Evolutionary conservation across 2,329 filamentous ascomycete species (phyloP), one percentile per base, ranked within the genome.

Genomic region (Pseudogymnoascus sp.): DNA sequence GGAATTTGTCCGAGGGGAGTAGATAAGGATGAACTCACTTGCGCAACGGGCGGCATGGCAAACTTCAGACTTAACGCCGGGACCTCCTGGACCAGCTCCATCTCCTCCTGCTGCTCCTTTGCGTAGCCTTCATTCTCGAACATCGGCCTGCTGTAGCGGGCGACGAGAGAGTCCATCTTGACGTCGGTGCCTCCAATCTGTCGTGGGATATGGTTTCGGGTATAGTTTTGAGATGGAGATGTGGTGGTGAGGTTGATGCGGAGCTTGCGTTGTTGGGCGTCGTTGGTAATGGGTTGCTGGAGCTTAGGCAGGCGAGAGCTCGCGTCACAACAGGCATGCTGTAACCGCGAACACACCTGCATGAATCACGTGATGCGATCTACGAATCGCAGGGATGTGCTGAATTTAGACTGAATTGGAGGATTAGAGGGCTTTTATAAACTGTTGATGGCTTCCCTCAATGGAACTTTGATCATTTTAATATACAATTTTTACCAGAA

Each of bases 21-120:
- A 43, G 18, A 43, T 57, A 65, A 63, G 57, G 57, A 22, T 64
- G 38, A 60, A 77, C 86, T 71, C 79, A 96, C 92, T 77, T 95
- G 89, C 70, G 90, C 87, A 75, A 97, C 85, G 60, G 94, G 93
- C 62, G 94, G 94, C 77, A 99, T 88, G 70, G 91, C 90, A 78
- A 99, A 99, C 78, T 92, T 95, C 74, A 96, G 85, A 60, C 90
- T 93, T 69, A 96, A 82, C 69, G 86, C 86, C 71, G 90, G 88
- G 67, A 85, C 79, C 69, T 84, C 81, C 72, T 90, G 86, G 71
- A 79, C 79, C 72, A 89, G 81, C 69, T 88, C 78, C 30, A 37
- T 20, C 71, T 92, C 87, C 74, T 90, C 82, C 72, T 91, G 83
- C 69, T 91, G 86, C 72, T 92, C 83, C 70, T 88, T 82, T 60